phyloP scores from a whole-genome alignment of 768 basidiomycete genomes.

The Kwoniella shandongensis region DNA sequence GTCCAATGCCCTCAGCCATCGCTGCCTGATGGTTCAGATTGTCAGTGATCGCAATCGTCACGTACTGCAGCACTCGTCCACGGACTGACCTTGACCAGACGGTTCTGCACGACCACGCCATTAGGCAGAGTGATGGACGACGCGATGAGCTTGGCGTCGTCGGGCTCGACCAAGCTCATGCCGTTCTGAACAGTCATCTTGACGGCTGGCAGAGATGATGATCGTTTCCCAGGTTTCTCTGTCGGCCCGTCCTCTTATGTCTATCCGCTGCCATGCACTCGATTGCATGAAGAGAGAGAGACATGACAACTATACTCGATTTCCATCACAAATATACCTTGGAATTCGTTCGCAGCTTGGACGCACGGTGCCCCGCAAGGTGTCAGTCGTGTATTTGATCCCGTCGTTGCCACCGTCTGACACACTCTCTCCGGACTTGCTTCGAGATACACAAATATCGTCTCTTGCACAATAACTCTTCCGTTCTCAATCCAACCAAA shows the following conservation, averaged over 20 bases:
- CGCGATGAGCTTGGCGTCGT: conserved; percentile 29
- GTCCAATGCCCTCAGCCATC: conserved; percentile 80
- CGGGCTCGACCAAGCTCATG: not conserved
- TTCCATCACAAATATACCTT: not conserved
- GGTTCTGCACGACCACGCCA: conserved; percentile 54
- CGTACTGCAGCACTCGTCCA: too few relatives aligned
- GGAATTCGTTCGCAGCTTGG: not conserved
- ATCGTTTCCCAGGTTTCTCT: not conserved
- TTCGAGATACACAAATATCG: not conserved
- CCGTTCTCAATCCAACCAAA: not conserved
- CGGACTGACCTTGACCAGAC: conserved; percentile 57
- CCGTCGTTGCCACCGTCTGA: conserved; percentile 2
- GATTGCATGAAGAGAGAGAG: too few relatives aligned
- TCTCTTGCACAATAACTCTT: too few relatives aligned
- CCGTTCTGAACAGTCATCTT: not conserved
- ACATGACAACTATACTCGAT: too few relatives aligned
- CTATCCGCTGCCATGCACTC: too few relatives aligned
- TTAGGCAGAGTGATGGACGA: conserved; percentile 30
- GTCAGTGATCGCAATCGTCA: not conserved
- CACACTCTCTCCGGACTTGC: not conserved
- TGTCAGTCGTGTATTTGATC: conserved; percentile 8
- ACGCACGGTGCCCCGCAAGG: not conserved
- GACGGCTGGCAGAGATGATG: not conserved
- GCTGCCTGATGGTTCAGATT: conserved; percentile 63
- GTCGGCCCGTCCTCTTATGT: too few relatives aligned